These are phyloP conservation scores for Urochloa ruziziensis DNA, from an alignment of 176 grass and related monocot species.

Conservation along the genomic window DNA sequence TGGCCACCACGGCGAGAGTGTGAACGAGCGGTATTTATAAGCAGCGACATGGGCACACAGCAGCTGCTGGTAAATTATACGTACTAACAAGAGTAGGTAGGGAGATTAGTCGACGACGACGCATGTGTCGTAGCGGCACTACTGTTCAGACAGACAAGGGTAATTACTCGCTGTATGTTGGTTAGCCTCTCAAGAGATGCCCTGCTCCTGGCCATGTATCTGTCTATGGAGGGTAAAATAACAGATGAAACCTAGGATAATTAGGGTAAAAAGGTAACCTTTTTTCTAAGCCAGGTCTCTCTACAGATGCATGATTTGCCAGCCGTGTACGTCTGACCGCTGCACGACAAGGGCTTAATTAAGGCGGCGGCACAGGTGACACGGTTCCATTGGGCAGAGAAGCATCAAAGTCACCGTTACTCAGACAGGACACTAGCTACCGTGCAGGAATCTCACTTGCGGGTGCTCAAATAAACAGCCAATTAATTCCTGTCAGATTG, in stretches of 20 bases:
- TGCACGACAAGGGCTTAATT: conserved; percentile 18
- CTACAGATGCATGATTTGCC: neutral
- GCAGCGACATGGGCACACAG: neutral
- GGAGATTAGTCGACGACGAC: neutral
- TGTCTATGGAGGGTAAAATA: neutral
- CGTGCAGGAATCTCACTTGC: conserved; percentile 49
- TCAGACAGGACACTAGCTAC: conserved; percentile 15
- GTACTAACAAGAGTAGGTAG: neutral
- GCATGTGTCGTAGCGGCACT: neutral
- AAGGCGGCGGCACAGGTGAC: conserved; percentile 27
- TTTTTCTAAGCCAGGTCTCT: neutral
- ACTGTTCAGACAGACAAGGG: conserved; percentile 33
- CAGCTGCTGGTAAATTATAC: neutral
- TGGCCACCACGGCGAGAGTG: conserved; percentile 3
- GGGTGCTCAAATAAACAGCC: conserved; percentile 25
- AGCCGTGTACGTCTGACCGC: neutral
- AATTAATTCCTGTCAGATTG: conserved; percentile 66
- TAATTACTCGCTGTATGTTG: conserved; percentile 42
- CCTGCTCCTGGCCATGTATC: neutral
- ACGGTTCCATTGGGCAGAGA: conserved; percentile 48
- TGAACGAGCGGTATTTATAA: conserved; percentile 36
- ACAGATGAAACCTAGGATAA: neutral
- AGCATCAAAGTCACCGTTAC: conserved; percentile 51
- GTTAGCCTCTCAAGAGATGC: conserved; percentile 56
- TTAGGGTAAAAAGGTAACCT: neutral